Conservation (phyloP, 2,329 filamentous ascomycete species). For the Neurospora sp. region DNA sequence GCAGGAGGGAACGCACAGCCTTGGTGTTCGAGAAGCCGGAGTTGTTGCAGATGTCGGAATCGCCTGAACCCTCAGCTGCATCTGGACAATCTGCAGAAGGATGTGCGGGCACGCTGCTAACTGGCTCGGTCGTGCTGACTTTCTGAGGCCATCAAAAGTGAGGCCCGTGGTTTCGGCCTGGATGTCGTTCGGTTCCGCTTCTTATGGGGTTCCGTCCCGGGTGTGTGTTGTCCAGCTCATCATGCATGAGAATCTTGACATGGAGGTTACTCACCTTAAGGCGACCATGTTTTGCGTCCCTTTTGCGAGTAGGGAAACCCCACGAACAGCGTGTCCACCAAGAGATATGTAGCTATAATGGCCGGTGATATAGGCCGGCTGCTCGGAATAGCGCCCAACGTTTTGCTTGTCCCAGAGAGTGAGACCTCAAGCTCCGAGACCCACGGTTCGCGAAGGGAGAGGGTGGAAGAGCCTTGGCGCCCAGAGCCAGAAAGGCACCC, state of each 20-base stretch:
- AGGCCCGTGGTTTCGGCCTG: neutral
- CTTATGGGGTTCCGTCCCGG: neutral
- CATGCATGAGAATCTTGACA: slow-evolving; percentile 26
- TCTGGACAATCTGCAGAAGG: neutral
- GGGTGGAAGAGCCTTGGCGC: no score
- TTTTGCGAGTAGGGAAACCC: neutral
- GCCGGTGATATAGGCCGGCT: neutral
- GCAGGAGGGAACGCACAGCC: neutral
- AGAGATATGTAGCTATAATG: neutral
- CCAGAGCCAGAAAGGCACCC: no score
- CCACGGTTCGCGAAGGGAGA: neutral
- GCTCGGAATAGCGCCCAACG: neutral
- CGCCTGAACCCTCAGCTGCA: neutral
- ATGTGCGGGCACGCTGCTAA: neutral
- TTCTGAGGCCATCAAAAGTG: neutral
- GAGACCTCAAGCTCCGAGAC: neutral
- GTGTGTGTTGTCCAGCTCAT: slow-evolving; percentile 23
- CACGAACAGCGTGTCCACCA: neutral
- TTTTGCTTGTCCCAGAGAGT: neutral
- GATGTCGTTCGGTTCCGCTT: neutral
- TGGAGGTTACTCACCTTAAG: neutral
- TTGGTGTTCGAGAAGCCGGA: neutral
- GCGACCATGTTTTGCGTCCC: neutral
- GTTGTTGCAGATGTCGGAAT: neutral
- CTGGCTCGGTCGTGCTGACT: neutral